Conservation (phyloP, 1,139 yeast genomes). For the Nakaseomyces kungkrabaensis region DNA sequence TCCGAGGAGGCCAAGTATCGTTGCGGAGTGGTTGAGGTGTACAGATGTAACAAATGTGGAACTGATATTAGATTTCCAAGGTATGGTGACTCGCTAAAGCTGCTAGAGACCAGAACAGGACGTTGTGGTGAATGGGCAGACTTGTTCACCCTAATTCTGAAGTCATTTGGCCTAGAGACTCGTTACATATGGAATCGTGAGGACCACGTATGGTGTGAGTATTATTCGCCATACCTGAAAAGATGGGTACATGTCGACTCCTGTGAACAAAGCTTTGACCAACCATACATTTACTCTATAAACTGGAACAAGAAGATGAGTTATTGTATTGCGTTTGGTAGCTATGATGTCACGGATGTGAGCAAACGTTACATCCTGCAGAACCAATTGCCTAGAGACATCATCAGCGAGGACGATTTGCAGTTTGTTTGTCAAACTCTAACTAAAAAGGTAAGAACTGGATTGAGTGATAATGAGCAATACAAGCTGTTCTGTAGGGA, state of each 20-base stretch:
- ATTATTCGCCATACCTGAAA: conserved; percentile 47
- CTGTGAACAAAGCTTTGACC: conserved; percentile 79
- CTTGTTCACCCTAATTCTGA: conserved; percentile 60
- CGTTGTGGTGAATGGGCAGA: conserved; percentile 97
- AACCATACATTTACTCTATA: conserved; percentile 62
- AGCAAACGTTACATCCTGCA: conserved; percentile 57
- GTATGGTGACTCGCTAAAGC: conserved; percentile 54
- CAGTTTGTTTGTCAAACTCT: conserved; percentile 31
- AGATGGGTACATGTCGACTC: conserved; percentile 87
- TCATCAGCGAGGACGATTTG: conserved; percentile 37
- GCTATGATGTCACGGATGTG: conserved; percentile 56
- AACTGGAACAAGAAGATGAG: conserved; percentile 97
- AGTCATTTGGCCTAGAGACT: conserved; percentile 52
- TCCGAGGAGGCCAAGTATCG: conserved; percentile 37
- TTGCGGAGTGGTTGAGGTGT: conserved; percentile 48
- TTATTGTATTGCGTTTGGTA: conserved; percentile 62
- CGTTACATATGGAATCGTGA: conserved; percentile 83
- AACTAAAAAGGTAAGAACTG: conserved; percentile 34
- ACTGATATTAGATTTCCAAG: conserved; percentile 55
- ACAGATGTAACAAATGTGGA: conserved; percentile 47
- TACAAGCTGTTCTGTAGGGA: conserved; percentile 32
- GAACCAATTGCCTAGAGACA: conserved; percentile 41
- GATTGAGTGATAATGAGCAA: conserved; percentile 29
- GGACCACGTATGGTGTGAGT: conserved; percentile 96
- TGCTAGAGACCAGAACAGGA: conserved; percentile 56